Evolutionary conservation across 768 basidiomycete species (phyloP), one percentile per base, ranked within the genome.

Genomic region (Coprinopsis cinerea): DNA sequence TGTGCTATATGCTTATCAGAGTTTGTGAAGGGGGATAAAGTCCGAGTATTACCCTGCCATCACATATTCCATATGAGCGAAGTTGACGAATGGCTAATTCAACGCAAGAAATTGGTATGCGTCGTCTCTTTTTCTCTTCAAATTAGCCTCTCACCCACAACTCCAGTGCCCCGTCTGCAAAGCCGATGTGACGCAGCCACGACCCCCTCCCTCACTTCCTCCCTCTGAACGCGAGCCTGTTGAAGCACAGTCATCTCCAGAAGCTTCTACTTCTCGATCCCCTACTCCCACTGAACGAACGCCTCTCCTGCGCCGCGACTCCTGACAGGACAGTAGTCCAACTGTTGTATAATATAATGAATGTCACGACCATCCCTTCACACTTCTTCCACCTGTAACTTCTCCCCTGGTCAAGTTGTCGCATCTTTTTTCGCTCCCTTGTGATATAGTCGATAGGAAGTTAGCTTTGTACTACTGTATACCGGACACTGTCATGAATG

Each of bases 51-150:
- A 34, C 95, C 95, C 1, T 98, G 95, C 60, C 86, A 88, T 41
- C 95, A 98, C 63, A 83, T 98, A 47, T 98, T 96, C 69, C 95
- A 98, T 67, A 77, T 90, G 39, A 77, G 84, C 28, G 95, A 97
- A 64, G 81, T 96, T 32, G 92, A 93, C 63, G 78, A 85, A 55
- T 98, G 95, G 95, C 68, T 98, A 52, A 85, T 94, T 49, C 82
- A 87, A 53, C 81, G 90, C 65, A 91, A 93, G 74, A 96, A 96
- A 72, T 67, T 95, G 65, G 93, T 94, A 60, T 61, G 86, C 74
- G 13, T 51, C 32, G 23, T n/a, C n/a, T n/a, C 44, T 48, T 46
- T 24, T 52, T 35, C 15, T 9, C 30, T 45, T 17, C 26, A 26
- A 1, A n/a, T 23, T 7, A 10, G 7, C 37, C 41, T 34, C 52